Evolutionary conservation across 108 stramenopile species (phyloP), one percentile per base, ranked within the genome.

Genomic region (Skeletonema marinoi): DNA sequence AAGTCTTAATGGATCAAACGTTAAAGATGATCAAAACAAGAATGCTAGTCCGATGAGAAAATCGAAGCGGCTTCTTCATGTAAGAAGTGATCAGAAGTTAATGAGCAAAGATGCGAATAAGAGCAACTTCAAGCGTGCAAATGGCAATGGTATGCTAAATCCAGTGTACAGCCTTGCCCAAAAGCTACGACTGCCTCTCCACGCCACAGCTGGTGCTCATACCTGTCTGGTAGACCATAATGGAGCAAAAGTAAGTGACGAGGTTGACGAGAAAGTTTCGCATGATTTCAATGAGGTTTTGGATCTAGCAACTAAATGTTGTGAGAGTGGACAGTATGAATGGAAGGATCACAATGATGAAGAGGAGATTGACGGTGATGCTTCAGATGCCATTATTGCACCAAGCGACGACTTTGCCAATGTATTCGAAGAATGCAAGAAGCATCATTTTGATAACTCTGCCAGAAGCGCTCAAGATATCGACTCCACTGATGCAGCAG

Each of bases 251-350:
- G 78, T 95, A n/a, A 76, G 82, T 71, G 78, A 89, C 17, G 70
- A 88, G 56, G 29, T 80, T 44, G 89, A 95, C 73, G 85, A 88
- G 66, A 76, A 87, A 48, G 78, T 89, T 29, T 78, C 87, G 16
- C 16, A 69, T 41, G 74, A 88, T 30, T 93, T 93, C 66, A 92
- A 95, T 61, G 85, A 92, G 32, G 72, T 89, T 48, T 72, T 93
- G 68, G 89, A 87, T 44, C n/a, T 75, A 78, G 78, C 86, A 51
- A 80, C 85, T 13, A 80, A 83, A 77, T 79, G 82, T 50, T 81
- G 78, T 61, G 75, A 86, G 60, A 38, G 17, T 25, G 66, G 82
- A 33, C 50, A 38, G 61, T 42, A 71, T 48, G 66, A 51, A 35
- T 71, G 73, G 56, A 65, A 42, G 46, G 32, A 74, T 39, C 17